These are phyloP conservation scores for Alternaria infectoria DNA, from an alignment of 2,329 filamentous ascomycete genomes.

Conservation along the genomic window DNA sequence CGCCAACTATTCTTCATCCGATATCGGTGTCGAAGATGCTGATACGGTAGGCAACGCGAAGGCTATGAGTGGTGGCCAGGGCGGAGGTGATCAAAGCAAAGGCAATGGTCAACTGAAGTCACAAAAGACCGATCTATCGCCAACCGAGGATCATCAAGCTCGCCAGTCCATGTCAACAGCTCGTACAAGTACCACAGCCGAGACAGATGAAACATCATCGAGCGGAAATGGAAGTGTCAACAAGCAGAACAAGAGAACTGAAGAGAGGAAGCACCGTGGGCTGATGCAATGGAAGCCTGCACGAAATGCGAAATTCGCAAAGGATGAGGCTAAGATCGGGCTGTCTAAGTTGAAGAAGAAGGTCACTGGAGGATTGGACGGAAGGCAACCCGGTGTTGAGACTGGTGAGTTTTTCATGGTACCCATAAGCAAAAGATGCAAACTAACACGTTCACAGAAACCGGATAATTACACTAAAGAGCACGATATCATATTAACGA, in stretches of 20 bases:
- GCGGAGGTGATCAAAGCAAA: constrained; percentile 19
- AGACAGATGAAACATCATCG: constrained; percentile 24
- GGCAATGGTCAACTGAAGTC: constrained; percentile 29
- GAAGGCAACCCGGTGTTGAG: constrained; percentile 86
- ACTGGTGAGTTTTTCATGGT: constrained; percentile 56
- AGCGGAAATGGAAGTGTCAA: constrained; percentile 70
- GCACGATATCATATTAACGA: not conserved
- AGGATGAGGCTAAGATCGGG: constrained; percentile 83
- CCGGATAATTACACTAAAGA: constrained; percentile 12
- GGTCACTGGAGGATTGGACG: constrained; percentile 72
- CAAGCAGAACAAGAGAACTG: constrained; percentile 68
- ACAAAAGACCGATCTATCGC: constrained; percentile 39
- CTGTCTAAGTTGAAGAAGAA: constrained; percentile 77
- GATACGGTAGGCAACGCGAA: constrained; percentile 34
- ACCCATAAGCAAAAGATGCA: constrained; percentile 6
- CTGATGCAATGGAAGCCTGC: constrained; percentile 96
- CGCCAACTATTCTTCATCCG: constrained; percentile 49
- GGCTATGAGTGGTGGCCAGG: constrained; percentile 28
- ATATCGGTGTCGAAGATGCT: constrained; percentile 67
- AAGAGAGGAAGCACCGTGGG: constrained; percentile 86
- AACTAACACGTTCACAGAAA: constrained; percentile 31
- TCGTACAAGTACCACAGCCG: constrained; percentile 35
- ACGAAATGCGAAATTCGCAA: constrained; percentile 83
- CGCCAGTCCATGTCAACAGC: constrained; percentile 36
- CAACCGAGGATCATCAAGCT: constrained; percentile 16